Evolutionary conservation across 345 rosid genomes (phyloP), one percentile per base, ranked within the genome.

Genomic region (Ricinus communis): DNA sequence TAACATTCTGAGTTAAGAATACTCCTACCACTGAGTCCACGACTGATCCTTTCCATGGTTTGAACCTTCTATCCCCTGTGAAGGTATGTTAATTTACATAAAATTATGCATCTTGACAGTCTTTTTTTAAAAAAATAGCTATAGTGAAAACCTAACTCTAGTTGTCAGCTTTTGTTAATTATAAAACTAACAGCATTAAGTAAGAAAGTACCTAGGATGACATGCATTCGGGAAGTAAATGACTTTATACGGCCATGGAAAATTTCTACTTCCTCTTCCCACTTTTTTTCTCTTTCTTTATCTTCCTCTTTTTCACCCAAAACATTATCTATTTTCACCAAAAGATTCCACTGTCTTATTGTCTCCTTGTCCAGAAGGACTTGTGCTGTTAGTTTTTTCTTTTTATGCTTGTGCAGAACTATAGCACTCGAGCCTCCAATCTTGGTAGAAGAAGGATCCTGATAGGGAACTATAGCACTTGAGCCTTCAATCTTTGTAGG

Each of bases 1-100:
- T 66, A 14, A 84, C 90, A 75, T 89, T 91, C 19, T 91, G 91
- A 25, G 95, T 91, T 54, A 89, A 67, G 33, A 74, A 83, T 43
- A 89, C 93, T 76, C 97, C 95, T 62, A 89, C 72, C 8, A 84
- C 81, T 6, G 93, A 91, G 65, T 91, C 93, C 49, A 87, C 73
- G 30, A 91, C 91, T 0, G 97, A 89, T 40, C 88, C 90, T 73
- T 83, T 83, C 95, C 95, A 91, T 22, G 68, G 77, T 30, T 58
- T 85, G 65, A 89, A 89, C 1, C 77, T 66, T 62, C 91, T 84
- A 71, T 89, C 69, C 1, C 90, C 97, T 89, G 66, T 24, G 1
- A 59, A 51, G n/a, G 28, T 56, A 12, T 43, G 1, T 28, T n/a
- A 27, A 27, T 28, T 45, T 27, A 3, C 15, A 31, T 12, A 14